A percentile compares a stretch with the other conserved stretches of the same genome.
These are phyloP conservation scores for Populus nigra DNA, from an alignment of 345 rosid species.

Conservation along the genomic window DNA sequence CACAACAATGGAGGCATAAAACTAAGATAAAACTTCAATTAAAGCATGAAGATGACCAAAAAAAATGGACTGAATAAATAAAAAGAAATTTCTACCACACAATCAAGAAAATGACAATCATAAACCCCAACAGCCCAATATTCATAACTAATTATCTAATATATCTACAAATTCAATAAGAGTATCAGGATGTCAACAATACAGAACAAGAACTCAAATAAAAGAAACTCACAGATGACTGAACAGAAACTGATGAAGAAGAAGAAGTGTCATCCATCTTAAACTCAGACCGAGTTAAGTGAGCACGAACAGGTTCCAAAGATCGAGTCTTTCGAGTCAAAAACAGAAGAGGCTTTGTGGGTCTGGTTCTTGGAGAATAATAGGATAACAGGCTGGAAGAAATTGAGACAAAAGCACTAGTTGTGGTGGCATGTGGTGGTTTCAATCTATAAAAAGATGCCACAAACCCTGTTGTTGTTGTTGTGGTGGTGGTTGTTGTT, in stretches of 20 bases:
- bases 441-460: constrained; percentile 55
- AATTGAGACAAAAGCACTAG: constrained; percentile 29
- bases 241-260: constrained; percentile 40
- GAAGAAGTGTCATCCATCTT: constrained; percentile 45
- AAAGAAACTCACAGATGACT: constrained; percentile 57
- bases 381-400: constrained; percentile 36
- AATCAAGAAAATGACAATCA: background rate
- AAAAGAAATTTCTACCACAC: background rate
- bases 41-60: no score
- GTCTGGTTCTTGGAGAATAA: constrained; percentile 16
- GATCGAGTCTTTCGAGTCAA: constrained; percentile 26
- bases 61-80: background rate
- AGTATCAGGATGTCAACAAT: background rate
- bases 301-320: constrained; percentile 35
- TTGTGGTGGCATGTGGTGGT: constrained; percentile 34
- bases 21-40: no score
- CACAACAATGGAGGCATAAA: no score
- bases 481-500: constrained; percentile 14
- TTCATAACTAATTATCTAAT: background rate
- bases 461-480: constrained; percentile 43
- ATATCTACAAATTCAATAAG: background rate
- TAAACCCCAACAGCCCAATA: background rate
- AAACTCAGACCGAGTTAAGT: constrained; percentile 43
- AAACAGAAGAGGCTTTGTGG: constrained; percentile 7
- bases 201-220: background rate